These are phyloP conservation scores for Vanrija humicola DNA, from an alignment of 1,284 basidiomycete species.

Conservation along the genomic window DNA sequence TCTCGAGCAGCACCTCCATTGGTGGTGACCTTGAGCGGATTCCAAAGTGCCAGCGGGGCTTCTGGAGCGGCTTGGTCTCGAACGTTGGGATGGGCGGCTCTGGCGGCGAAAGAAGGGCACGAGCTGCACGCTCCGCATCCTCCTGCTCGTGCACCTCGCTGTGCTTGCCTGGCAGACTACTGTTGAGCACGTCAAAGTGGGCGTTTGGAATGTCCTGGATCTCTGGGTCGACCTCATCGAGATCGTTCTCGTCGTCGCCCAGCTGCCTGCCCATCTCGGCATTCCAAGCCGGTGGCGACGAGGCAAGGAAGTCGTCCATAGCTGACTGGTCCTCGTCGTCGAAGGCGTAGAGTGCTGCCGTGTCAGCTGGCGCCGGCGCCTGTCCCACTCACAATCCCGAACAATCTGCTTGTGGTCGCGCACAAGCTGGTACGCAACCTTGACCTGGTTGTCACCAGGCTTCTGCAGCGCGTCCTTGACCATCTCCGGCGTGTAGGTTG, in stretches of 20 bases:
- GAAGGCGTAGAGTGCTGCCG: conserved; percentile 28
- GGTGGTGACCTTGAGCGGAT: conserved; percentile 91
- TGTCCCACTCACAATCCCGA: conserved; percentile 58
- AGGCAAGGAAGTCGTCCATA: conserved; percentile 53
- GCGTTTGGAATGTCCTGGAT: conserved; percentile 56
- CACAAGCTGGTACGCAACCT: conserved; percentile 92
- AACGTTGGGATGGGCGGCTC: conserved; percentile 12
- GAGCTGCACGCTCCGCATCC: conserved; percentile 43
- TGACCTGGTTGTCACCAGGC: conserved; percentile 89
- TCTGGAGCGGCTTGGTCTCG: conserved; percentile 40
- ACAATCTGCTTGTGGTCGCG: conserved; percentile 82
- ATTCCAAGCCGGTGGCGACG: conserved; percentile 55
- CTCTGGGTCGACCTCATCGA: conserved; percentile 54
- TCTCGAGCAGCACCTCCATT: conserved; percentile 99
- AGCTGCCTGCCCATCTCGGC: conserved; percentile 38
- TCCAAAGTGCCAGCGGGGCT: conserved; percentile 94
- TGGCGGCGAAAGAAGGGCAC: conserved; percentile 26
- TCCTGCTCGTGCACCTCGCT: conserved; percentile 19
- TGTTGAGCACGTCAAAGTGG: conserved; percentile 77
- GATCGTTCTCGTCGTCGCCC: conserved; percentile 25
- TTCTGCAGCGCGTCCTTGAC: conserved; percentile 78
- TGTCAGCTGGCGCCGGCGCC: neutral
- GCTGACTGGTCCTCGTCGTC: conserved; percentile 46
- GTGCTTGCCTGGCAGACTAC: conserved; percentile 61
- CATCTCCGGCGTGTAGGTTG: conserved; percentile 72